Base-by-base conservation (phyloP, 2,329 filamentous ascomycete species). In the Thelonectria blattea region DNA sequence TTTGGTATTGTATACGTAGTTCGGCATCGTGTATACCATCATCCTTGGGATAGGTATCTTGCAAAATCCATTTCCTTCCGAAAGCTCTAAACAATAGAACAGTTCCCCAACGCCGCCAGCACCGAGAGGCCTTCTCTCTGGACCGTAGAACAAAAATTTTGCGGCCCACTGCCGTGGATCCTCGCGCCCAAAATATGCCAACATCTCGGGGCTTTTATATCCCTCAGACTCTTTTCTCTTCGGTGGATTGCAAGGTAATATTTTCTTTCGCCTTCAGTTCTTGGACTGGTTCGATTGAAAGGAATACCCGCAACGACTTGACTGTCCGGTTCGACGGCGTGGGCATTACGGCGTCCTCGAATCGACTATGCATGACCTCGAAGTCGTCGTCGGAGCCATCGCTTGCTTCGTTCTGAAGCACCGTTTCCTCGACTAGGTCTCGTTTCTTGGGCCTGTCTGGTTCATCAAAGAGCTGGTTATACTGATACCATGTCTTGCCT, bases 241-340 rank as follows among this genome's bases (percentile, higher is more conserved):
- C 71, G 62, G 79, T 82, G 2, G 79, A 78, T 70, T 85, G 85
- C 27, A 79, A 66, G 1, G 80, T 81, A 3, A 83, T 71, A 34
- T 79, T 83, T 22, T 75, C 76, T 43, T 77, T 79, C 30, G 71
- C 76, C 63, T 79, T 84, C 49, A 91, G 72, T 64, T 86, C 84
- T 17, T 83, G 81, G 34, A 91, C 74, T 12, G 83, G 75, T 14
- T 74, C 74, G 24, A 77, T 73, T 0, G 86, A 85, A 15, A 91
- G 72, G 65, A 89, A 87, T 20, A 89, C 76, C 62, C 83, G 85
- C 79, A 91, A 76, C 42, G 85, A 81, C 15, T 84, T 83, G 53
- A 82, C 74, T 20, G 74, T 78, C 61, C 79, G 78, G 62, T 79
- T 72, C 20, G 79, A 76, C n/a, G 76, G 74, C 42, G 70, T 78